Percentiles rank a stretch among this genome's conserved stretches.
Evolutionary conservation across 2,329 filamentous ascomycete genomes (phyloP).

Genomic region (Stenocarpella maydis): DNA sequence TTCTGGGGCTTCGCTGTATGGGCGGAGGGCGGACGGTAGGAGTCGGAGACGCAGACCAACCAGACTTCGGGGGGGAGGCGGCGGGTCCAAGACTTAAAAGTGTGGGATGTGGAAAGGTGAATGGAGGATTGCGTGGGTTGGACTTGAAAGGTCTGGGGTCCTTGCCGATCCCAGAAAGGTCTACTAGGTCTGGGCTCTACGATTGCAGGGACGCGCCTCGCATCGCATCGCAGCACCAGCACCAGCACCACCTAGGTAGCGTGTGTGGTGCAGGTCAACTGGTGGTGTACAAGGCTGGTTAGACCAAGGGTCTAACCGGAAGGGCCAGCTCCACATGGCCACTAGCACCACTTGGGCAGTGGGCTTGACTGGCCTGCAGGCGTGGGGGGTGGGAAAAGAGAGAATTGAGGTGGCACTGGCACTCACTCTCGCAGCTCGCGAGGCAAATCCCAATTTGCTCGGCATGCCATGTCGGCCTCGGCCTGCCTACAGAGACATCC

Average conservation of each 20-base stretch:
- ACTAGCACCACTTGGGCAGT: slow-evolving; percentile 9
- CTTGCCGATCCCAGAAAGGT: slow-evolving; percentile 25
- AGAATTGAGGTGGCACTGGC: not conserved
- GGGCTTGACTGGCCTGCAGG: not conserved
- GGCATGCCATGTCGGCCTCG: slow-evolving; percentile 4
- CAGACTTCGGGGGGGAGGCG: slow-evolving; percentile 25
- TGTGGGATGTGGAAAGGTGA: slow-evolving; percentile 30
- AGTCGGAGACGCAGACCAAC: slow-evolving; percentile 18
- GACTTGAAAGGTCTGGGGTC: slow-evolving; percentile 29
- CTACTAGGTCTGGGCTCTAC: slow-evolving; percentile 22
- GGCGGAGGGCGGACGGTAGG: slow-evolving; percentile 1
- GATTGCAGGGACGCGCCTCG: slow-evolving; percentile 6
- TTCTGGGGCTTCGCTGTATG: slow-evolving; percentile 10
- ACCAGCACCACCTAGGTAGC: not conserved
- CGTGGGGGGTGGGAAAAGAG: not conserved
- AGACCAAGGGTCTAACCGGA: not conserved
- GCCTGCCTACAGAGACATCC: slow-evolving; percentile 4
- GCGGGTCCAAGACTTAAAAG: slow-evolving; percentile 31
- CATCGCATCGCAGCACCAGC: not conserved
- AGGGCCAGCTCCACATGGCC: slow-evolving; percentile 1
- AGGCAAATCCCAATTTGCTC: slow-evolving; percentile 17
- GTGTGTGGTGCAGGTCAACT: not conserved
- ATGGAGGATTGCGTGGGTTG: slow-evolving; percentile 30
- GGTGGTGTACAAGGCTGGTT: not conserved
- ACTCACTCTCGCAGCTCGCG: not conserved